A percentile compares a stretch with the other conserved stretches of the same genome.
Conservation (phyloP, 202 grass and related monocot genomes). For the Hordeum pubiflorum region DNA sequence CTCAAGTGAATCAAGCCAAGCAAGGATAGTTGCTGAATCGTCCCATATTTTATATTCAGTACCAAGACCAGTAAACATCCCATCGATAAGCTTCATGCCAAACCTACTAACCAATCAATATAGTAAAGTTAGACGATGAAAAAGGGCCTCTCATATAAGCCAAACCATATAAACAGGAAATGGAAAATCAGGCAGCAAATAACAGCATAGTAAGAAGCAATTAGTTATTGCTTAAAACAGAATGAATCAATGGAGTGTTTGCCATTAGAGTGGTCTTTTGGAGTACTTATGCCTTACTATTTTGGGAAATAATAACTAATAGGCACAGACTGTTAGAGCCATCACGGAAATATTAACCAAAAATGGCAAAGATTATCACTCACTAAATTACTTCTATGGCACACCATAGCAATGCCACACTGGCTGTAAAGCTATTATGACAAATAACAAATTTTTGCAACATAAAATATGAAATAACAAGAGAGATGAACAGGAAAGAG, state of each 20-base stretch:
- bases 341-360: constrained; percentile 3
- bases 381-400: constrained; percentile 16
- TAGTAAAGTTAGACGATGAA: constrained; percentile 14
- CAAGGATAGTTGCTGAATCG: constrained; percentile 63
- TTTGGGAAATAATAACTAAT: background rate
- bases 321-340: background rate
- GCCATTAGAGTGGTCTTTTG: background rate
- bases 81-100: constrained; percentile 49
- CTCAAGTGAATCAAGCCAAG: constrained; percentile 60
- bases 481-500: background rate
- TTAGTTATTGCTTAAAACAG: constrained; percentile 6
- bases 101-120: constrained; percentile 36
- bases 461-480: background rate
- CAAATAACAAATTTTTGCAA: background rate
- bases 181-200: constrained; percentile 8
- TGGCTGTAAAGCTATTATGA: constrained; percentile 18
- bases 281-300: background rate
- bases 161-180: constrained; percentile 21
- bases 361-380: background rate
- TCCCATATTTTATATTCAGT: constrained; percentile 81
- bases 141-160: constrained; percentile 11
- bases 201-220: background rate
- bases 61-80: constrained; percentile 44
- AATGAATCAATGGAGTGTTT: background rate
- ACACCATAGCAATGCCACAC: constrained; percentile 1